Conservation (phyloP, 2,329 filamentous ascomycete species). For the Capronia coronata region DNA sequence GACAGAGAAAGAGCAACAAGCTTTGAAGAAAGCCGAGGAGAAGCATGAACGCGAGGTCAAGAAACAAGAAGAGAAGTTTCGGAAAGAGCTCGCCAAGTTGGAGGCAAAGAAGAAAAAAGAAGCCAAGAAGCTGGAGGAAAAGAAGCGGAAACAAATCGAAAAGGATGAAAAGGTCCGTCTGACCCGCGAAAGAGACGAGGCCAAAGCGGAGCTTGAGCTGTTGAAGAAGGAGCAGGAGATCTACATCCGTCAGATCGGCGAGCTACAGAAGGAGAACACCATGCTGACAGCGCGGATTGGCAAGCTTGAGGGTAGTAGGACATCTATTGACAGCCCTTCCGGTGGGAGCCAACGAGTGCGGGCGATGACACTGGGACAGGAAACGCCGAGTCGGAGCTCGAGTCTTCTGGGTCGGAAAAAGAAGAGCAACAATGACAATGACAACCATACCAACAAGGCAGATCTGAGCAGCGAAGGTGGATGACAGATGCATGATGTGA, state of each 20-base stretch:
- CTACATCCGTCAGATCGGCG: slow-evolving; percentile 41
- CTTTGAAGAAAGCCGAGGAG: slow-evolving; percentile 29
- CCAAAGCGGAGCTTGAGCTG: slow-evolving; percentile 43
- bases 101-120: slow-evolving; percentile 39
- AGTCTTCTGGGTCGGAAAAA: slow-evolving; percentile 13
- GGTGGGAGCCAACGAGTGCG: slow-evolving; percentile 7
- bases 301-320: slow-evolving; percentile 31
- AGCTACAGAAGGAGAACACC: slow-evolving; percentile 54
- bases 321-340: slow-evolving; percentile 4
- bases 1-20: slow-evolving; percentile 25
- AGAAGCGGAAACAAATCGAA: slow-evolving; percentile 33
- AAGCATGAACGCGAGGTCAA: slow-evolving; percentile 30
- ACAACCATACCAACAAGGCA: slow-evolving; percentile 5
- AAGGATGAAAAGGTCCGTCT: slow-evolving; percentile 41
- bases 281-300: slow-evolving; percentile 43
- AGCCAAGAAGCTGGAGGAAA: slow-evolving; percentile 36
- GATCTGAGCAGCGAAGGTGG: slow-evolving; percentile 11
- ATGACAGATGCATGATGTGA: not conserved
- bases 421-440: not conserved
- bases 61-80: slow-evolving; percentile 30
- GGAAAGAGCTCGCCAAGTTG: slow-evolving; percentile 37
- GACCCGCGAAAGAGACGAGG: slow-evolving; percentile 40
- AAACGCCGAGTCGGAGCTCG: slow-evolving; percentile 16
- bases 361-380: slow-evolving; percentile 14
- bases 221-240: slow-evolving; percentile 44